Evolutionary conservation across 208 protist species (phyloP).

Genomic region (Entamoeba dispar): DNA sequence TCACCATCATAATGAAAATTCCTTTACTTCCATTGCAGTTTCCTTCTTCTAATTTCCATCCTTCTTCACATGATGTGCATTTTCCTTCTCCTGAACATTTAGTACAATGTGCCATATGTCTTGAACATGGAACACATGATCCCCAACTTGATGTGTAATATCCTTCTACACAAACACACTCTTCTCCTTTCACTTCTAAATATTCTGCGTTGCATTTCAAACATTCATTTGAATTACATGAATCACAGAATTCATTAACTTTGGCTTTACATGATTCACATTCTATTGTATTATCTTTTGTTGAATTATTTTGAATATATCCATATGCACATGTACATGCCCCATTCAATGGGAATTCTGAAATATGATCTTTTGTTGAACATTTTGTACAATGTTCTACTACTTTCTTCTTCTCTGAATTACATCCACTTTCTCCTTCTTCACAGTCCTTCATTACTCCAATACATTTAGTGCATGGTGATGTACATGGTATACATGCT

Average conservation of each 20-base stretch:
- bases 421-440: neutral
- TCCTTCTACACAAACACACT: neutral
- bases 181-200: neutral
- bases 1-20: too few relatives aligned
- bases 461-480: neutral
- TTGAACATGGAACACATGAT: neutral
- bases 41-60: neutral
- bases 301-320: neutral
- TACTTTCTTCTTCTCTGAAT: too few relatives aligned
- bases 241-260: neutral
- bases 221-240: neutral
- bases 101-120: neutral
- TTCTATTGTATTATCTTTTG: too few relatives aligned
- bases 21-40: too few relatives aligned
- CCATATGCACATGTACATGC: neutral
- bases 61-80: neutral
- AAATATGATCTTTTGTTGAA: neutral
- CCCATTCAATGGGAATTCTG: neutral
- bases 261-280: neutral
- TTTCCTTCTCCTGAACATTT: neutral
- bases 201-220: neutral
- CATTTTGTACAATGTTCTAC: neutral
- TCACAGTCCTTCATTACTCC: neutral
- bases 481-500: neutral
- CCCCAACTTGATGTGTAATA: neutral